phyloP scores from a whole-genome alignment of 202 grass and related monocot genomes.

The Elaeis oleifera region DNA sequence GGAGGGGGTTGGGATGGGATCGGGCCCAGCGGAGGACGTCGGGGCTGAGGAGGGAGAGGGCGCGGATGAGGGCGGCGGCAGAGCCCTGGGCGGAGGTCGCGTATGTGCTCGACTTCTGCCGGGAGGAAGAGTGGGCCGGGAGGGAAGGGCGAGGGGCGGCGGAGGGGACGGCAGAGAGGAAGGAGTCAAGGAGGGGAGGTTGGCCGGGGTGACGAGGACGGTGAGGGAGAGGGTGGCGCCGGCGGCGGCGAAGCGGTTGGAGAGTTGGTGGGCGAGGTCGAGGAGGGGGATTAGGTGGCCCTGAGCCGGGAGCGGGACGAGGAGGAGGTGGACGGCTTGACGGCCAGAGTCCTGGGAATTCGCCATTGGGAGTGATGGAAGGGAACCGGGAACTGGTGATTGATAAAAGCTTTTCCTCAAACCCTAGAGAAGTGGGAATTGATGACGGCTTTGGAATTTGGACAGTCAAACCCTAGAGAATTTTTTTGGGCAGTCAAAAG shows the following conservation, averaged over 20 bases:
- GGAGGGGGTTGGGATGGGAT: conserved; percentile 13
- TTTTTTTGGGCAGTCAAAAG: too few species aligned
- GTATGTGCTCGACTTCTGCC: conserved; percentile 10
- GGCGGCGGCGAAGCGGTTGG: conserved; percentile 18
- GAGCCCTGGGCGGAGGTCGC: background rate
- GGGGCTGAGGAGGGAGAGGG: conserved; percentile 22
- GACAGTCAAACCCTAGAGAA: too few species aligned
- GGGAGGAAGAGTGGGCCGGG: conserved; percentile 10
- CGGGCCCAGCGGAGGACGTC: conserved; percentile 33
- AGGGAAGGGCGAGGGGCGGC: background rate
- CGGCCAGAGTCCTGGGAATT: conserved; percentile 21
- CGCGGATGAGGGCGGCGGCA: background rate
- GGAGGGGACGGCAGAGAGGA: background rate
- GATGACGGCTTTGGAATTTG: too few species aligned
- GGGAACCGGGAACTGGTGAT: too few species aligned
- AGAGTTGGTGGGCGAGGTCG: conserved; percentile 25
- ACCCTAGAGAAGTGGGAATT: too few species aligned
- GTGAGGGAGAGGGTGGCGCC: conserved; percentile 11
- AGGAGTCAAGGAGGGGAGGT: background rate
- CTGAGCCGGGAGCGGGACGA: conserved; percentile 7
- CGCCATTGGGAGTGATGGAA: conserved; percentile 1
- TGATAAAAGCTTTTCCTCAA: too few species aligned
- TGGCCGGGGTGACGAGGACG: conserved; percentile 6
- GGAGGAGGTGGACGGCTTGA: conserved; percentile 22
- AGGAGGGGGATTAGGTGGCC: conserved; percentile 26